Base-by-base conservation (phyloP, 2,329 filamentous ascomycete genomes). In the Diaporthe sp. region DNA sequence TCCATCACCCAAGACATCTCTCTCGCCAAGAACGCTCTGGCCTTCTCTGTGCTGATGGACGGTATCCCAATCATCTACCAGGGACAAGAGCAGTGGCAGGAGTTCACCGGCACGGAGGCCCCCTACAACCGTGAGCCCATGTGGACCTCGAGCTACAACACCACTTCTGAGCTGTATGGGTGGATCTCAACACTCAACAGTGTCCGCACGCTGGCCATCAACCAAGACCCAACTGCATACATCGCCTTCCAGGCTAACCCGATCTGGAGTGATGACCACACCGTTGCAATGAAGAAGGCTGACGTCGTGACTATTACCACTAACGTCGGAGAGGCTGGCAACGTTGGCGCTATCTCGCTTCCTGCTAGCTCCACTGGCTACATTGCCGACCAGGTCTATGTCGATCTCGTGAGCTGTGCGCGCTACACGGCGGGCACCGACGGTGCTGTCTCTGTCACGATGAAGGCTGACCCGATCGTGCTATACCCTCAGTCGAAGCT, bases 21-120 rank as follows among this genome's bases (percentile, higher is more conserved):
- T 25, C 59, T 73, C 34, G 71, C 71, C 31, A 55, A 73, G 53
- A 73, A 73, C 22, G 39, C 71, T 7, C 25, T 67, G 15, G 71
- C 71, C 44, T 67, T 73, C 46, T 55, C 59, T 22, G 34, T 73
- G 46, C 71, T 73, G 3, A 65, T 61, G 28, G 85, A 91, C 71
- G 91, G 91, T 17, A 89, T 93, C 53, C 91, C 91, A 1, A 90
- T 92, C 74, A 86, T 93, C 46, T 94, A 93, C 82, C 88, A 92
- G 77, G 92, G 92, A 34, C 90, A 92, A 76, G 92, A 93, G 82
- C 92, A 93, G 79, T 89, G 88, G 76, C 91, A 88, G 79, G 81
- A 84, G 3, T 68, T 68, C 65, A 68, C 65, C 31, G 86, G 85
- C 31, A 85, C 81, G 53, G 83, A 82, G 62, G 89, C 89, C 15